Conservation (phyloP, 164 flowering plant species). For the Sedum album region DNA sequence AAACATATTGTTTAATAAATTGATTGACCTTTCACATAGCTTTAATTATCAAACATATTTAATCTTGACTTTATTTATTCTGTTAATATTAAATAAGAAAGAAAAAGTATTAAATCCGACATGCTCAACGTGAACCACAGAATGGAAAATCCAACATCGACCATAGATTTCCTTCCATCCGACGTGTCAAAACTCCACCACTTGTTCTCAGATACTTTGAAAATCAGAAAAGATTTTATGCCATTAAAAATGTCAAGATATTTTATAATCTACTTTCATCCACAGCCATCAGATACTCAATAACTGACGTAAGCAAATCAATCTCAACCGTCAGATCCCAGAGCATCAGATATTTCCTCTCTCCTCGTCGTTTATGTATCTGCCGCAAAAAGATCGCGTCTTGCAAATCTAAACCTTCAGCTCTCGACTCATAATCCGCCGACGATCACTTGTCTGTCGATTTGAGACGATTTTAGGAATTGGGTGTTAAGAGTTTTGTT, state of each 20-base stretch:
- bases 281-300: constrained; percentile 12
- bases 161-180: not conserved
- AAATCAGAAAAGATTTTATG: not conserved
- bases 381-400: not conserved
- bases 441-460: not conserved
- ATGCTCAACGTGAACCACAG: not conserved
- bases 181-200: constrained; percentile 1
- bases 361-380: not conserved
- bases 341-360: constrained; percentile 12
- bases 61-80: too few relatives aligned
- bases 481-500: not conserved
- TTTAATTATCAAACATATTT: too few relatives aligned
- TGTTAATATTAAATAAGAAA: too few relatives aligned
- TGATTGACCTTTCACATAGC: too few relatives aligned
- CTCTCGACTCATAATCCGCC: not conserved
- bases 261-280: not conserved
- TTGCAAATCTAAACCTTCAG: not conserved
- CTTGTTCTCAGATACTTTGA: not conserved
- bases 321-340: constrained; percentile 16
- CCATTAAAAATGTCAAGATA: constrained; percentile 13
- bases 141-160: not conserved
- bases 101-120: not conserved
- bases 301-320: not conserved
- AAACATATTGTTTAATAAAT: too few relatives aligned
- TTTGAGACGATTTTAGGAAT: not conserved